Percentiles rank a stretch among this genome's conserved stretches.
Conservation (phyloP, 164 flowering plant species). For the Chloranthus sessilifolius region DNA sequence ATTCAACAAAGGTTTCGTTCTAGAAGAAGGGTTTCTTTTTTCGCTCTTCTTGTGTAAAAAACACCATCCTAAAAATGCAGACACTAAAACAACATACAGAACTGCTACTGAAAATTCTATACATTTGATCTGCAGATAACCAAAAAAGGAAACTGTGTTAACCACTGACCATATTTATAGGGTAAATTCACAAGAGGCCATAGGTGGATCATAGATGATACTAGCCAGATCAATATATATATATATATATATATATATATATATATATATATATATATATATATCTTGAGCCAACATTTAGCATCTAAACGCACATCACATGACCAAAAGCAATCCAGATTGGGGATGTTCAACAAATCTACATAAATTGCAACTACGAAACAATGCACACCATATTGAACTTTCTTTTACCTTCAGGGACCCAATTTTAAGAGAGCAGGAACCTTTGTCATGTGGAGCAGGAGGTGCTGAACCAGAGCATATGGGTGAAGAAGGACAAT, state of each 20-base stretch:
- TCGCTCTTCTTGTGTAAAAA: constrained; percentile 44
- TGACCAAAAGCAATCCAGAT: too few species aligned
- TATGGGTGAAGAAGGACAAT: constrained; percentile 77
- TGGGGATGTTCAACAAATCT: too few species aligned
- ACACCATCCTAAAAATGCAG: constrained; percentile 77
- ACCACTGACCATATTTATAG: not conserved
- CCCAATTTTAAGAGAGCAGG: constrained; percentile 75
- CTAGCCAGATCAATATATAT: too few species aligned
- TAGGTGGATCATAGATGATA: not conserved
- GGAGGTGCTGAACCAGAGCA: constrained; percentile 64
- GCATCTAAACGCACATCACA: too few species aligned
- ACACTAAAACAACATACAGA: constrained; percentile 56
- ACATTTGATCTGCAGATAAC: constrained; percentile 75
- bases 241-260: too few species aligned
- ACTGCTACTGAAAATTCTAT: constrained; percentile 66
- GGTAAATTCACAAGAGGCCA: not conserved
- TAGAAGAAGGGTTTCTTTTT: constrained; percentile 27
- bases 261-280: too few species aligned
- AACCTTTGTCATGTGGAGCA: constrained; percentile 32
- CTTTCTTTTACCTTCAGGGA: constrained; percentile 67
- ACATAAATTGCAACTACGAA: too few species aligned
- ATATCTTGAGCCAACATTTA: too few species aligned
- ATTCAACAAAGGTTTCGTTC: constrained; percentile 47
- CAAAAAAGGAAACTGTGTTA: constrained; percentile 15
- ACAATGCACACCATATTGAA: too few species aligned